A percentile compares a stretch with the other conserved stretches of the same genome.
phyloP scores from a whole-genome alignment of 2,329 filamentous ascomycete species.

The Ascochyta fabae region DNA sequence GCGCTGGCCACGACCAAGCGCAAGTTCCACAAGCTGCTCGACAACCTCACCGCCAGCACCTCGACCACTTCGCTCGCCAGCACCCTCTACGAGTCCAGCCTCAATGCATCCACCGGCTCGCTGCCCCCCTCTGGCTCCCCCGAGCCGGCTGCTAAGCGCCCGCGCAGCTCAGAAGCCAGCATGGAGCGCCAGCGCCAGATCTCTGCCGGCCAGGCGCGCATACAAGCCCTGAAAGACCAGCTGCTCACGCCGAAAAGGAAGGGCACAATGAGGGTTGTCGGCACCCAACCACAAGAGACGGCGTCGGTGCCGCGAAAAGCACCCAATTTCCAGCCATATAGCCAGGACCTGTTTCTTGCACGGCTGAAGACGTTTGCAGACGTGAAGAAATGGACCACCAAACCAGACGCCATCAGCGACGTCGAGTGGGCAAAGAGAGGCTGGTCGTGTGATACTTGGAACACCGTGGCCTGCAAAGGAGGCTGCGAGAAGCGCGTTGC shows the following conservation, averaged over 20 bases:
- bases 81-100: slow-evolving; percentile 42
- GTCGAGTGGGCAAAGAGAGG: slow-evolving; percentile 94
- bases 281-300: slow-evolving; percentile 32
- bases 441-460: slow-evolving; percentile 77
- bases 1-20: slow-evolving; percentile 80
- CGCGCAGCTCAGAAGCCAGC: slow-evolving; percentile 38
- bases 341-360: slow-evolving; percentile 80
- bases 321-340: slow-evolving; percentile 84
- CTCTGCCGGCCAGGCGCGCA: slow-evolving; percentile 39
- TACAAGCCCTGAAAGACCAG: slow-evolving; percentile 42
- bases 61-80: slow-evolving; percentile 46
- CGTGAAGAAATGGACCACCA: slow-evolving; percentile 91
- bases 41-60: slow-evolving; percentile 62
- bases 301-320: slow-evolving; percentile 41
- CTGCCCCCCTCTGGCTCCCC: slow-evolving; percentile 30
- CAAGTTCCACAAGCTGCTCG: slow-evolving; percentile 76
- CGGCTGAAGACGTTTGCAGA: slow-evolving; percentile 88
- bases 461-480: slow-evolving; percentile 80
- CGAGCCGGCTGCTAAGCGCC: slow-evolving; percentile 45
- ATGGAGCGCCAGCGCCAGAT: slow-evolving; percentile 37
- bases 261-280: slow-evolving; percentile 42
- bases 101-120: slow-evolving; percentile 41
- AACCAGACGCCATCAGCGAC: slow-evolving; percentile 84
- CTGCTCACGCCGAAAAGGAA: slow-evolving; percentile 37
- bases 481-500: slow-evolving; percentile 85